These are phyloP conservation scores for Tuber calosporum DNA, from an alignment of 495 filamentous ascomycete genomes.

Conservation along the genomic window DNA sequence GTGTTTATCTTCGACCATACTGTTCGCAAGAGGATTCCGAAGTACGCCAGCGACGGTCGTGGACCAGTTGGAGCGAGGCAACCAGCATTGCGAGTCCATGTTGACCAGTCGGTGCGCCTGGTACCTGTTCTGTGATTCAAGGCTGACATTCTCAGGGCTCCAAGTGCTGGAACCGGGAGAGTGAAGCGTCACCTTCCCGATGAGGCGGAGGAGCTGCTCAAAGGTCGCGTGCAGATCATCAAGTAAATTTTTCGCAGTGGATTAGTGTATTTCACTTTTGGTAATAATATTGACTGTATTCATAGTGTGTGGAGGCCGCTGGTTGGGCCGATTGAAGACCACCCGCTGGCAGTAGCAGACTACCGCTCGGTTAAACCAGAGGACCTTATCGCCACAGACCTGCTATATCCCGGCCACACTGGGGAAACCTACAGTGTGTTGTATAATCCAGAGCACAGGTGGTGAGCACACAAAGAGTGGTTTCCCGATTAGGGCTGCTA, in stretches of 20 bases:
- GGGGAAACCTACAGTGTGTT: constrained; percentile 5
- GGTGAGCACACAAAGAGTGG: not conserved
- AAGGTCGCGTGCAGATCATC: constrained; percentile 8
- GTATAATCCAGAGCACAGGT: constrained; percentile 1
- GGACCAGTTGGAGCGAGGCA: constrained; percentile 1
- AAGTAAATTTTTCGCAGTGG: constrained; percentile 2
- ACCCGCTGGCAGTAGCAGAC: constrained; percentile 5
- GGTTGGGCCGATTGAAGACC: constrained; percentile 2
- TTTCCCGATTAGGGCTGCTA: not conserved
- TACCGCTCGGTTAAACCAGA: constrained; percentile 1
- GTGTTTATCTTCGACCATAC: constrained; percentile 6
- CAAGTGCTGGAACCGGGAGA: not conserved
- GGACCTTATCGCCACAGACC: not conserved
- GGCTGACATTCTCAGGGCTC: not conserved
- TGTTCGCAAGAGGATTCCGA: not conserved
- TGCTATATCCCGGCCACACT: constrained; percentile 1
- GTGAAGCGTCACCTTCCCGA: constrained; percentile 5
- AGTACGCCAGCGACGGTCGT: not conserved
- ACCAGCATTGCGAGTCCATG: not conserved
- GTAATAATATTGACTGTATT: not conserved
- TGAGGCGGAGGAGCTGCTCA: not conserved
- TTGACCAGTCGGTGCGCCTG: not conserved
- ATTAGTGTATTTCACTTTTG: not conserved
- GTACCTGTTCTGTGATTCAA: not conserved
- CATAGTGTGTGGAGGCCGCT: constrained; percentile 1